Percentiles rank a stretch among this genome's conserved stretches.
Conservation (phyloP, 2,329 filamentous ascomycete species). For the Neofusicoccum umdonicola region DNA sequence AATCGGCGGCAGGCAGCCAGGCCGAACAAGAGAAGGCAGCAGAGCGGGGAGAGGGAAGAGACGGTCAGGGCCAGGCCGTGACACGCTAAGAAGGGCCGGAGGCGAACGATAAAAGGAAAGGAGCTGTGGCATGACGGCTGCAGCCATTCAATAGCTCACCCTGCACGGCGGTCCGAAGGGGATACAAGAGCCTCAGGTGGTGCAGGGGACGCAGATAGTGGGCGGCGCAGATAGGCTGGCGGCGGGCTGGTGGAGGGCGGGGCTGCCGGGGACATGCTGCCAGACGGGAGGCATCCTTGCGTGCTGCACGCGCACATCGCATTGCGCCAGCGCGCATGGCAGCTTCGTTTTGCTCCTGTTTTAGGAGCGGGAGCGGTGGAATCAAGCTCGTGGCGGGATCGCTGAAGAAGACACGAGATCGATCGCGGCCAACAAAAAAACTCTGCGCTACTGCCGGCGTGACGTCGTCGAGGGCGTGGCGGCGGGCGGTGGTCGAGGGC, state of each 20-base stretch:
- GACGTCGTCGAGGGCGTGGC: background rate
- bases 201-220: background rate
- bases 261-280: background rate
- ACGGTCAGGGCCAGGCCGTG: background rate
- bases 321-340: background rate
- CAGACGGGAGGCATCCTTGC: too few species aligned
- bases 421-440: background rate
- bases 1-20: background rate
- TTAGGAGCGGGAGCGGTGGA: background rate
- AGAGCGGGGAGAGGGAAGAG: background rate
- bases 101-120: background rate
- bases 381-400: background rate
- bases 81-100: background rate
- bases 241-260: background rate
- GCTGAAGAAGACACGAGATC: background rate
- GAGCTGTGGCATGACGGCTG: background rate
- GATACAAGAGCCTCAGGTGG: conserved; percentile 1
- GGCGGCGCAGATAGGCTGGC: background rate
- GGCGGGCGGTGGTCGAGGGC: background rate
- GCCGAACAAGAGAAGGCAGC: background rate
- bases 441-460: background rate
- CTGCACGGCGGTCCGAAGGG: conserved; percentile 1
- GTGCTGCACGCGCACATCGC: background rate
- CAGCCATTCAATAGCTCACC: conserved; percentile 1
- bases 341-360: background rate